Evolutionary conservation across 768 basidiomycete genomes (phyloP), one percentile per base, ranked within the genome.

Genomic region (Bullera alba): DNA sequence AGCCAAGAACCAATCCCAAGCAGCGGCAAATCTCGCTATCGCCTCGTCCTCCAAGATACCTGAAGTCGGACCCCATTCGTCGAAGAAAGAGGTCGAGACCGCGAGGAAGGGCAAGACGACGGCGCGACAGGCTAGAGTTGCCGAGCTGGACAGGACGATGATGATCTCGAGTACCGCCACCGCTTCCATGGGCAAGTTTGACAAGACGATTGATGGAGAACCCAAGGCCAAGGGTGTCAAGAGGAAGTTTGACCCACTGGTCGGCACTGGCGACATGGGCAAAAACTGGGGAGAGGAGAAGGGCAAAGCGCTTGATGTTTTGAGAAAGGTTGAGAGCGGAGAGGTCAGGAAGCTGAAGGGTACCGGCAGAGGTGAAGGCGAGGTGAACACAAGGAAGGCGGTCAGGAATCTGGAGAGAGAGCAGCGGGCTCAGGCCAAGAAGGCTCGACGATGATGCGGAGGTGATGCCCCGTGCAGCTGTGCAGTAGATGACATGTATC

Each of bases 121-220:
- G 17, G 43, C 48, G 29, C 75, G 46, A 75, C 76, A 46, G 71
- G 76, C 77, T 41, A 81, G 86, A 21, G 88, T 89, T 73, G 60
- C 68, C 14, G 83, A 87, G 14, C 79, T 97, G 16, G 85, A 90
- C 19, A 78, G 78, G 50, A 84, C 85, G 1, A 76, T 95, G 22
- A 81, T 86, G 6, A 79, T 83, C 10, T 83, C 85, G 1, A 81
- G 86, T 52, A 75, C 77, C 25, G 90, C 90, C 54, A 99, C 95
- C 0, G 95, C 91, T 0, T 92, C 88, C 62, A 84, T 99, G 84
- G 95, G 95, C 57, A 73, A 74, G 65, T 99, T 95, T 62, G 93
- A 97, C 71, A 84, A 81, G 57, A 82, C 78, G 65, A 79, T 97
- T 19, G 85, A 92, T 45, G 92, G 92, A 12, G 95, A 99, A 73